phyloP scores from a whole-genome alignment of 139 green algal species.

The Picochlorum sp. region DNA sequence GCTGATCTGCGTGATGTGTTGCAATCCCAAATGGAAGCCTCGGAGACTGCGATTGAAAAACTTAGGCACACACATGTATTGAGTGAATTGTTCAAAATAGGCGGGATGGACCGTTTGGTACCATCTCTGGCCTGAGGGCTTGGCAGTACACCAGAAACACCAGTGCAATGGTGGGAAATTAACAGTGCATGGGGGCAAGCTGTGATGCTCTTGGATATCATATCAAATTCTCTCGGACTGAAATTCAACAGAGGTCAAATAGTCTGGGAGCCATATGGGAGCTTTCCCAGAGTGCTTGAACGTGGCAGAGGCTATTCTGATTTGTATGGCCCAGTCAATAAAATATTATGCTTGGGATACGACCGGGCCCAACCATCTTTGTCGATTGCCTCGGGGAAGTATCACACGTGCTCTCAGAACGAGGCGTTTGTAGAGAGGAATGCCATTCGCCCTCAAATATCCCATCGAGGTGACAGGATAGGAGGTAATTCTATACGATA shows the following conservation, averaged over 20 bases:
- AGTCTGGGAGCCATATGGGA: conserved; percentile 76
- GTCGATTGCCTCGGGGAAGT: conserved; percentile 82
- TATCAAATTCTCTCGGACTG: conserved; percentile 45
- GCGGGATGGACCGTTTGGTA: conserved; percentile 77
- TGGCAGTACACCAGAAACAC: conserved; percentile 54
- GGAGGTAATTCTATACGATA: conserved; percentile 69
- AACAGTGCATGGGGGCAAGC: conserved; percentile 94
- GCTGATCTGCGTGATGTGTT: not conserved
- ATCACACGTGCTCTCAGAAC: conserved; percentile 44
- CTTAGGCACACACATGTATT: conserved; percentile 47
- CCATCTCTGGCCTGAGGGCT: conserved; percentile 83
- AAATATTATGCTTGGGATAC: conserved; percentile 72
- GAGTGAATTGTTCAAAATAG: conserved; percentile 85
- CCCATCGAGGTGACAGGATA: conserved; percentile 81
- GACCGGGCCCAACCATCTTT: conserved; percentile 75
- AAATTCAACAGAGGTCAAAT: conserved; percentile 36
- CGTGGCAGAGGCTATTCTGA: conserved; percentile 44
- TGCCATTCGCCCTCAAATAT: conserved; percentile 71
- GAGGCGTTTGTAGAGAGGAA: conserved; percentile 5
- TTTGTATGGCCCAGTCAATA: conserved; percentile 83
- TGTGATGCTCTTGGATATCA: conserved; percentile 84
- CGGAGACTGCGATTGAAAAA: not conserved
- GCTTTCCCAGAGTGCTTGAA: conserved; percentile 73
- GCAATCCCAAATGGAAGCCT: not conserved
- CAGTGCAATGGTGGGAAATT: conserved; percentile 94